Percentiles rank a stretch among this genome's conserved stretches.
These are phyloP conservation scores for Mallotus nudiflorus DNA, from an alignment of 345 rosid genomes.

Conservation along the genomic window DNA sequence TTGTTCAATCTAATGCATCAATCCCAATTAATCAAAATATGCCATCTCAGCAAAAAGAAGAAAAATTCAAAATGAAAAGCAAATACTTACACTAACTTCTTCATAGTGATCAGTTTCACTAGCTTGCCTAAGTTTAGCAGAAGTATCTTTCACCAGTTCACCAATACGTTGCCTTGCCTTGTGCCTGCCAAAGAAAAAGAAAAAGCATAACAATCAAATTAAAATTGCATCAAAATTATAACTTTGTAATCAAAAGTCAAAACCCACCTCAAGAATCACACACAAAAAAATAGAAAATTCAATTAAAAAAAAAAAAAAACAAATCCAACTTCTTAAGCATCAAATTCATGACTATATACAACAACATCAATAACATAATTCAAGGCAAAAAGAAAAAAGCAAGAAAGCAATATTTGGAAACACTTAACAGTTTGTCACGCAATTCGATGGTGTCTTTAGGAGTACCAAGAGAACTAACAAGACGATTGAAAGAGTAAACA, in stretches of 20 bases:
- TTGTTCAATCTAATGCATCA: not conserved
- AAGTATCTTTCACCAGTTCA: constrained; percentile 66
- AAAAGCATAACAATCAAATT: not conserved
- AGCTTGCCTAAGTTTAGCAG: constrained; percentile 65
- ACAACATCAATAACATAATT: not conserved
- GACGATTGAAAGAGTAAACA: constrained; percentile 61
- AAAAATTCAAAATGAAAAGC: not conserved
- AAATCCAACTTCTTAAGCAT: not conserved
- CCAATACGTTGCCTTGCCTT: constrained; percentile 60
- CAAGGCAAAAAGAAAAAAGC: not conserved
- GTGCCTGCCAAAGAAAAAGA: constrained; percentile 41
- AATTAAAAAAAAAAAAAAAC: not conserved
- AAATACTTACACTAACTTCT: constrained; percentile 49
- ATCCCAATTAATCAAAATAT: not conserved
- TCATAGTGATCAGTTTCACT: constrained; percentile 56
- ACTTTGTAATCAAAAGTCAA: no score
- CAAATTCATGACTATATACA: not conserved
- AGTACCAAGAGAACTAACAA: constrained; percentile 71
- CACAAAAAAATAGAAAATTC: not conserved
- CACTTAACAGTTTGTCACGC: constrained; percentile 62
- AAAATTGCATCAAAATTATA: not conserved
- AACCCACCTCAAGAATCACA: not conserved
- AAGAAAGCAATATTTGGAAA: constrained; percentile 3
- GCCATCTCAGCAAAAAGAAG: not conserved
- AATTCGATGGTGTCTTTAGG: constrained; percentile 67